phyloP scores from a whole-genome alignment of 495 filamentous ascomycete species.

The Pyrenula aspistea region DNA sequence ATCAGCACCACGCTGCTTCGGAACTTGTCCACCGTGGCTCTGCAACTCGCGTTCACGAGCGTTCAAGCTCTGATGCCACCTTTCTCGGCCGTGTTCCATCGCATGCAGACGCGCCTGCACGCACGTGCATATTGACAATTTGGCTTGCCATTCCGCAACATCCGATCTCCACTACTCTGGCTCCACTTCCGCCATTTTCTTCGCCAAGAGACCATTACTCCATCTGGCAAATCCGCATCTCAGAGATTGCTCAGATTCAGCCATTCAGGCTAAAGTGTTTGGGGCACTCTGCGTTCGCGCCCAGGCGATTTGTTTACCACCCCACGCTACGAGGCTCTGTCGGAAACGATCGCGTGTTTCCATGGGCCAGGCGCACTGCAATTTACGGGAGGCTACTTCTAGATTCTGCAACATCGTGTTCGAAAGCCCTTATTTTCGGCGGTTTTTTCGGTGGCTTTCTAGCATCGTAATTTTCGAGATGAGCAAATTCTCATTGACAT shows the following conservation, averaged over 20 bases:
- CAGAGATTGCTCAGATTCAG: background rate
- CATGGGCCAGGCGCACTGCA: background rate
- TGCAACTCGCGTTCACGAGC: too few species aligned
- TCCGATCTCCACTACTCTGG: background rate
- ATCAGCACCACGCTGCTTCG: background rate
- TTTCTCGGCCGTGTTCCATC: too few species aligned
- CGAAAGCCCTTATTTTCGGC: too few species aligned
- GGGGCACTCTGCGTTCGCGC: background rate
- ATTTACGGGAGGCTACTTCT: background rate
- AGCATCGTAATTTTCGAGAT: too few species aligned
- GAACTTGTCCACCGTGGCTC: too few species aligned
- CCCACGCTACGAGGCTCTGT: background rate
- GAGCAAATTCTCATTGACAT: too few species aligned
- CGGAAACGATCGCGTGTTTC: too few species aligned
- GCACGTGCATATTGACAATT: background rate
- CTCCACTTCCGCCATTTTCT: background rate
- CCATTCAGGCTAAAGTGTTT: background rate
- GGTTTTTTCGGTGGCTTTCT: too few species aligned
- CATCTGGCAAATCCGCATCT: background rate
- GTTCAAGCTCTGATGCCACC: too few species aligned
- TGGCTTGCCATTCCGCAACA: background rate
- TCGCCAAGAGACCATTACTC: background rate
- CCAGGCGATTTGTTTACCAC: too few species aligned
- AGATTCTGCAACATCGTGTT: too few species aligned
- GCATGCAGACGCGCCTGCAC: background rate